Base-by-base conservation (phyloP, 192 early-diverging fungal genomes). In the Phycomyces blakesleeanus region DNA sequence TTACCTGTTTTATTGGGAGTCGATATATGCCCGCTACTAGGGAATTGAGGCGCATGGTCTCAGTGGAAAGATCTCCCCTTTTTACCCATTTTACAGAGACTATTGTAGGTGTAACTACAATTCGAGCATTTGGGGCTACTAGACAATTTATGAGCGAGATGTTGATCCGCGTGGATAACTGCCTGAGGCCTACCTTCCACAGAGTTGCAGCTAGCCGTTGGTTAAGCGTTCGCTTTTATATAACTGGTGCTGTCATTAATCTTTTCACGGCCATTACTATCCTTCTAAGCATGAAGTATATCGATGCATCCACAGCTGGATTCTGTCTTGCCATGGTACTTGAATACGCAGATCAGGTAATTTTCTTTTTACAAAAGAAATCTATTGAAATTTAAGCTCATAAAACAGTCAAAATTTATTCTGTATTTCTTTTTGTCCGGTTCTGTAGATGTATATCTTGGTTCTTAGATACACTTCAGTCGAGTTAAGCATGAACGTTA, bases 31-130 rank as follows among this genome's bases (percentile, higher is more conserved):
- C 78, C 14, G 78, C 87, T 0, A 89, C 91, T 0, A 83, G 95
- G 52, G 95, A 97, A 78, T 80, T 97, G 64, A 96, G 96, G 82
- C 84, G 95, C 18, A 74, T 97, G 38, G 92, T 93, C 69, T 87
- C 89, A 0, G 79, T 86, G 5, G 75, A 85, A 2, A 77, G 84
- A 66, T 78, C 82, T 10, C 93, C 93, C 10, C 75, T 96, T n/a
- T 93, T 86, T 64, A 84, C 89, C 16, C 82, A 78, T 40, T 87
- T 85, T 54, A 81, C 80, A 29, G 86, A 89, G 79, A 82, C 70
- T 83, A 93, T 78, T 85, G 89, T 51, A 77, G 91, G 91, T 44
- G 81, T 87, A 38, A 72, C 89, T 22, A 88, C 88, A 1, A 89
- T 96, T 40, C 87, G 94, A 26, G 93, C 94, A 26, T 96, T 85